A percentile compares a stretch with the other conserved stretches of the same genome.
Conservation (phyloP, 1,284 basidiomycete genomes). For the Trichosporon coremiiforme region DNA sequence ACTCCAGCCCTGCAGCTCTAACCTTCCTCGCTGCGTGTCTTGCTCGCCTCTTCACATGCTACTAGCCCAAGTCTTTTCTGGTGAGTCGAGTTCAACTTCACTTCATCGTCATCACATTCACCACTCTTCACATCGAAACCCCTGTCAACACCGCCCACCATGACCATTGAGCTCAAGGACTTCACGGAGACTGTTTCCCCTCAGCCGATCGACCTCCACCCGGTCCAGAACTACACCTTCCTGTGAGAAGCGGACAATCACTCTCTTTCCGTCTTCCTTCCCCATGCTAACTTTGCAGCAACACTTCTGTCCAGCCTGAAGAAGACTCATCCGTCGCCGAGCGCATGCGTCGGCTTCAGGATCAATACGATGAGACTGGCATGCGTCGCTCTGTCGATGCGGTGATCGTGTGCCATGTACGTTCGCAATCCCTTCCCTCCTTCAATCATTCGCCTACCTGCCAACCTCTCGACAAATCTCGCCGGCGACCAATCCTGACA, state of each 20-base stretch:
- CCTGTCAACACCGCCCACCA: background rate
- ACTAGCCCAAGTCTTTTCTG: no score
- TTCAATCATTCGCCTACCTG: background rate
- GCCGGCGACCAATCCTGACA: background rate
- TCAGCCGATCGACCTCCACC: constrained; percentile 23
- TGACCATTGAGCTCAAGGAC: constrained; percentile 1
- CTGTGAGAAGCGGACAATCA: constrained; percentile 20
- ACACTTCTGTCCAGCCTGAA: constrained; percentile 73
- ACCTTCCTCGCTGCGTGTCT: no score
- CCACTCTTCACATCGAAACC: background rate
- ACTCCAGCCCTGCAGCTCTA: no score
- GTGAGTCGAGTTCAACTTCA: no score
- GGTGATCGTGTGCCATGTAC: constrained; percentile 83
- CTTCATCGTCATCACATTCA: background rate
- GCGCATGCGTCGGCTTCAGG: constrained; percentile 82
- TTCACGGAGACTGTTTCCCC: background rate
- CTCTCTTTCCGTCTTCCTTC: background rate
- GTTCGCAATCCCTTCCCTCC: constrained; percentile 31
- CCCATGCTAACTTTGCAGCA: constrained; percentile 21
- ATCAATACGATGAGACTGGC: constrained; percentile 95
- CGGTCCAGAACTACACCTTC: constrained; percentile 31
- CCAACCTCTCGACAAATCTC: background rate
- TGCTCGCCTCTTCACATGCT: no score
- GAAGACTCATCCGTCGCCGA: constrained; percentile 93
- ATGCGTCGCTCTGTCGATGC: constrained; percentile 94